phyloP scores from a whole-genome alignment of 352 stramenopile species.

The Phytophthora chlamydospora region DNA sequence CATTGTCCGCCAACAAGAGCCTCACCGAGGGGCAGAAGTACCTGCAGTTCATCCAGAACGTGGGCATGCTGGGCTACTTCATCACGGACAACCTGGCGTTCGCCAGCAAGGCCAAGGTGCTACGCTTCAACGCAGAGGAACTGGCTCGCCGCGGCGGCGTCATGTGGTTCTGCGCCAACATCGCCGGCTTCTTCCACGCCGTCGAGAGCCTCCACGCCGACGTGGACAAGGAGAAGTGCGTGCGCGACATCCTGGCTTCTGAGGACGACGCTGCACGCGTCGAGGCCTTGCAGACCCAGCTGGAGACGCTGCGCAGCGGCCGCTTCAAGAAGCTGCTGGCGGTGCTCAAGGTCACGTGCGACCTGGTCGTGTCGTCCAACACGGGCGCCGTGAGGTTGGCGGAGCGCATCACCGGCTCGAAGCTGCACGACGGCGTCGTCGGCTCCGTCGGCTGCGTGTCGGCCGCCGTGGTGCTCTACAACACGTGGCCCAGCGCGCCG shows the following conservation, averaged over 20 bases:
- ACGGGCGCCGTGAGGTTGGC: conserved; percentile 75
- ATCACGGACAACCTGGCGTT: conserved; percentile 90
- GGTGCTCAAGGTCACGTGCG: conserved; percentile 86
- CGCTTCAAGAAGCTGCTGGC: conserved; percentile 84
- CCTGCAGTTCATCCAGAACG: conserved; percentile 81
- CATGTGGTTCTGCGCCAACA: conserved; percentile 86
- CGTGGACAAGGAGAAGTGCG: conserved; percentile 82
- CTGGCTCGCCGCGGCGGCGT: conserved; percentile 70
- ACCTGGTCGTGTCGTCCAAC: conserved; percentile 89
- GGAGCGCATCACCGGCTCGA: conserved; percentile 78
- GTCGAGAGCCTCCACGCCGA: conserved; percentile 77
- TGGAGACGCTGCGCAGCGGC: conserved; percentile 60
- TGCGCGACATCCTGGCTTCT: conserved; percentile 70
- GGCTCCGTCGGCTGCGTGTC: conserved; percentile 81
- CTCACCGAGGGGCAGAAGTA: conserved; percentile 54
- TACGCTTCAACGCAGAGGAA: conserved; percentile 69
- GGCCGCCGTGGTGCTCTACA: conserved; percentile 85
- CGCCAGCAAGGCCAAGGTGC: conserved; percentile 77
- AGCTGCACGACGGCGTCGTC: conserved; percentile 88
- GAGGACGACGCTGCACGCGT: conserved; percentile 71
- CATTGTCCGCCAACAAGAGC: conserved; percentile 61
- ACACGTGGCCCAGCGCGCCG: conserved; percentile 67
- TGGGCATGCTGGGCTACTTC: conserved; percentile 87
- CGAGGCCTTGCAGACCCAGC: conserved; percentile 55
- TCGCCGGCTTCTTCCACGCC: conserved; percentile 78